Evolutionary conservation across 2,329 filamentous ascomycete genomes (phyloP).

Genomic region (Alternaria rosae): DNA sequence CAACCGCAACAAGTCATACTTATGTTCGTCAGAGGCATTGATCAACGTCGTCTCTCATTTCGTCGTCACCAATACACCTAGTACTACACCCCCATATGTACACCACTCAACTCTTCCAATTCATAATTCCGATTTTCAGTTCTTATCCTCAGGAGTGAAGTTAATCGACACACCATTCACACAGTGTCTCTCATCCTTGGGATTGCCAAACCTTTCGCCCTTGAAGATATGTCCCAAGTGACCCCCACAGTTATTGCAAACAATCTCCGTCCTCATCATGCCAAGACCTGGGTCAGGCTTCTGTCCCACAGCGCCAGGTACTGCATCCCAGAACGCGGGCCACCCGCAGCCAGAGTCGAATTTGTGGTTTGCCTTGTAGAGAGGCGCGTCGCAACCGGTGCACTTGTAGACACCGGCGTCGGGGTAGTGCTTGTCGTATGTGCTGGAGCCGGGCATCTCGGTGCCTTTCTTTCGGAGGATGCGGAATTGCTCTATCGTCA

Average conservation of each 20-base stretch:
- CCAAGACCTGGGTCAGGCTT: constrained; percentile 79
- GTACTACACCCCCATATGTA: constrained; percentile 4
- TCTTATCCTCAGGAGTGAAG: constrained; percentile 74
- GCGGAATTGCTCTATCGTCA: constrained; percentile 83
- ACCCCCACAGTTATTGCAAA: constrained; percentile 92
- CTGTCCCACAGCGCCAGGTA: constrained; percentile 87
- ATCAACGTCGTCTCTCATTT: not conserved
- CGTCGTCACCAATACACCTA: constrained; percentile 7
- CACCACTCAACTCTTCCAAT: not conserved
- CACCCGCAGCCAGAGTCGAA: constrained; percentile 97
- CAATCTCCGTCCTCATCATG: constrained; percentile 90
- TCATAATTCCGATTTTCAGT: constrained; percentile 48
- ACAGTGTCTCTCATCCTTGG: constrained; percentile 95
- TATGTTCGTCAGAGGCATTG: not conserved
- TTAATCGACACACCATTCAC: constrained; percentile 93
- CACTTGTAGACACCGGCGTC: constrained; percentile 82
- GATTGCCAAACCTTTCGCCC: constrained; percentile 81
- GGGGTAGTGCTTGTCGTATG: constrained; percentile 87
- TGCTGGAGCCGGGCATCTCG: constrained; percentile 78
- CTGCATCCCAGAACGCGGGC: constrained; percentile 96
- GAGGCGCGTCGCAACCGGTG: constrained; percentile 82
- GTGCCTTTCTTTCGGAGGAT: constrained; percentile 92
- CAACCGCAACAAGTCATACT: not conserved
- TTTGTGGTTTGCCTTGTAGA: constrained; percentile 94
- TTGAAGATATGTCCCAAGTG: constrained; percentile 93